Base-by-base conservation (phyloP, 2,329 filamentous ascomycete species). In the Drechslerella dactyloides region DNA sequence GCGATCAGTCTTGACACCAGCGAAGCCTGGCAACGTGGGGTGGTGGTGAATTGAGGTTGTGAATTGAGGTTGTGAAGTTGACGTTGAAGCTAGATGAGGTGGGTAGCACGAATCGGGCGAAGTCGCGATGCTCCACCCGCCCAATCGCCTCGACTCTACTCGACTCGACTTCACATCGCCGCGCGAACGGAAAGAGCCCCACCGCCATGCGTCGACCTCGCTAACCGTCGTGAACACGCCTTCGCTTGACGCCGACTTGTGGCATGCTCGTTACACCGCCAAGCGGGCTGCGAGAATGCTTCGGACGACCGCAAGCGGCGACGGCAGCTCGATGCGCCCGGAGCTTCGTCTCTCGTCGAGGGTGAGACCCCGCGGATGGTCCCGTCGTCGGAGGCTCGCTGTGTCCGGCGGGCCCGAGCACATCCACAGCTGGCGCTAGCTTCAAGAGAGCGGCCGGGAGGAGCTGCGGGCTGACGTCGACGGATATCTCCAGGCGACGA, bases 391-490 rank as follows among this genome's bases (percentile, higher is more conserved):
- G 27, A 33, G 4, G 27, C 27, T 33, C 27, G 27, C n/a, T n/a
- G n/a, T 33, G 8, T 33, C 27, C 27, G 8, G 27, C 8, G 27
- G 27, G 27, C 27, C 13, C 40, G 40, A 44, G n/a, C n/a, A n/a
- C n/a, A n/a, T n/a, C n/a, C n/a, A n/a, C n/a, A n/a, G n/a, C n/a
- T n/a, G n/a, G n/a, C n/a, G n/a, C n/a, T n/a, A n/a, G n/a, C n/a
- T n/a, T n/a, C 19, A 3, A 48, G 44, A 21, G 11, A 48, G n/a
- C n/a, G 44, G 15, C 37, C 37, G 15, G 15, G 17, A 3, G 10
- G 6, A 30, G 23, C 21, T 46, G 56, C 56, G 40, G 3, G 27
- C 55, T 58, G 55, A 60, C 50, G 35, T 54, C 33, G 46, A 27
- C 19, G 21, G 23, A 7, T 19, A 30, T 55, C 30, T 11, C 6